Base-by-base conservation (phyloP, 2,329 filamentous ascomycete genomes). In the Pseudovirgaria hyperparasitica region DNA sequence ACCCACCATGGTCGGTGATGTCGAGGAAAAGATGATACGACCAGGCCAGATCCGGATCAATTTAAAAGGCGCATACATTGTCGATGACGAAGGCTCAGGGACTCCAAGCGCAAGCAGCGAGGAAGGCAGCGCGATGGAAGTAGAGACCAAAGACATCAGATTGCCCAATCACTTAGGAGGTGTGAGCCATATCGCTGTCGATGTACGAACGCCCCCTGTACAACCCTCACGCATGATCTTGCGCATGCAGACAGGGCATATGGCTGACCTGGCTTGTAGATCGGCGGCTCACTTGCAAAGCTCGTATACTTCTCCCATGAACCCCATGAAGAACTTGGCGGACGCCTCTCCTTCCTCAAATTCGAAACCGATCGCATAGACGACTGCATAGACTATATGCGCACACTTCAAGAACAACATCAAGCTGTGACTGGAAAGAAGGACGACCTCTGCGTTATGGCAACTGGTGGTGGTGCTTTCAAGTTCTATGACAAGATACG, bases 251-350 rank as follows among this genome's bases (percentile, higher is more conserved):
- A 20, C 16, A 29, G 22, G 12, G 30, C 38, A 44, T 38, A 36
- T 35, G 35, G 37, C 34, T 30, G 22, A 8, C 7, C 14, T 12
- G 21, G 27, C 16, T 9, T 22, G 17, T 51, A 93, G 82, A 96
- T 98, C 54, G 90, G 90, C 38, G 90, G 90, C 40, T 92, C 86
- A 10, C 66, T 98, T 18, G 86, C 85, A 39, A 98, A 98, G 60
- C 72, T 98, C 23, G 90, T 98, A 33, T 98, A 94, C 62, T 96
- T 96, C 50, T 90, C 86, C 11, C 80, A 82, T 38, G 90, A 96
- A 56, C 70, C 79, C 22, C 70, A 79, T 48, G 71, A 67, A 16
- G 79, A 86, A 41, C 76, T 80, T 26, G 90, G 90, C 30, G 90
- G 90, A 29, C 76, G 90, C 14, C 65, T 98, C 28, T 93, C 93